These are phyloP conservation scores for Lactifluus echinatus DNA, from an alignment of 768 basidiomycete genomes.

Conservation along the genomic window DNA sequence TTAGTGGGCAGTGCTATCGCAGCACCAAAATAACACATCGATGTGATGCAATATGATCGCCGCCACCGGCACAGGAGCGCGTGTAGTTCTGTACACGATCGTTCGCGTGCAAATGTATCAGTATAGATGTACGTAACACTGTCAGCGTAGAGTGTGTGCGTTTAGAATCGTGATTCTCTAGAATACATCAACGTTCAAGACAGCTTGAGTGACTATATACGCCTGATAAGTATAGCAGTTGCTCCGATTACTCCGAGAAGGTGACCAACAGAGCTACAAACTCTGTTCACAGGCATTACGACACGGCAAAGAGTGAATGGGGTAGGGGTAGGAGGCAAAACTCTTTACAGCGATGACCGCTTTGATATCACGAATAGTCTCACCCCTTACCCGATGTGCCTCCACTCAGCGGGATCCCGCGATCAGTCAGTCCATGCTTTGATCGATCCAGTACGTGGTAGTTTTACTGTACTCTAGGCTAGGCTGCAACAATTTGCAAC, in stretches of 20 bases:
- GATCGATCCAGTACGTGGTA: neutral
- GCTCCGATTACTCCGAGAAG: neutral
- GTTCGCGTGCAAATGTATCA: neutral
- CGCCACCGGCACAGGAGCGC: neutral
- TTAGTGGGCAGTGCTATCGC: conserved; percentile 10
- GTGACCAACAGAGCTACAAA: neutral
- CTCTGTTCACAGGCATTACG: neutral
- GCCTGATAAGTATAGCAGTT: neutral
- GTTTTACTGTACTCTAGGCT: neutral
- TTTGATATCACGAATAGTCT: too few species aligned
- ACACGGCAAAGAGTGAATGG: too few species aligned
- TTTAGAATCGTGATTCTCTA: neutral
- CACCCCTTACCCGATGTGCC: neutral
- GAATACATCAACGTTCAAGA: neutral
- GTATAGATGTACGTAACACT: neutral
- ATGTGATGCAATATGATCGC: neutral
- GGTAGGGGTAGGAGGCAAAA: too few species aligned
- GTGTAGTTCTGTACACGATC: neutral
- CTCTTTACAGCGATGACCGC: too few species aligned
- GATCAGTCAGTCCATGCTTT: neutral
- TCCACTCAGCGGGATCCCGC: neutral
- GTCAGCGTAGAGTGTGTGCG: neutral
- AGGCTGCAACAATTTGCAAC: too few species aligned
- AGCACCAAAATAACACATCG: neutral
- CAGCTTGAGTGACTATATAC: neutral